These are phyloP conservation scores for Beauveria rudraprayagi DNA, from an alignment of 2,329 filamentous ascomycete genomes.

Conservation along the genomic window DNA sequence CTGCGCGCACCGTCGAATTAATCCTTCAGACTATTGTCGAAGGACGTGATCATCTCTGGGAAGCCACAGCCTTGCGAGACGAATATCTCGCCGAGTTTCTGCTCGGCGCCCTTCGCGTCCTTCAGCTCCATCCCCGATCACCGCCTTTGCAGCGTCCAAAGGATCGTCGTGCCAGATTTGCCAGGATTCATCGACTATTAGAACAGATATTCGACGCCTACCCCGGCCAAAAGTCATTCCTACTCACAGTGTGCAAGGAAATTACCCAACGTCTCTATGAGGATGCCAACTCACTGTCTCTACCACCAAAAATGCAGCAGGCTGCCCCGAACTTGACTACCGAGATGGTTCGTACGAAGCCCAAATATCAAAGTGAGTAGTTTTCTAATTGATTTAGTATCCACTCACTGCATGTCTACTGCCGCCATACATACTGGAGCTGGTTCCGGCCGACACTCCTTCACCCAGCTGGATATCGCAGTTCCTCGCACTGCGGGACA, in stretches of 20 bases:
- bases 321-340: conserved; percentile 28
- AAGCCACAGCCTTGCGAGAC: conserved; percentile 23
- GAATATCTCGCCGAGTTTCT: conserved; percentile 31
- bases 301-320: conserved; percentile 25
- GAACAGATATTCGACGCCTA: conserved; percentile 32
- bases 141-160: conserved; percentile 24
- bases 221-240: conserved; percentile 29
- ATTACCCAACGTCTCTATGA: conserved; percentile 25
- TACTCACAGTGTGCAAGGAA: conserved; percentile 30
- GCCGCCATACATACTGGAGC: conserved; percentile 25
- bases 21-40: conserved; percentile 29
- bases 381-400: conserved; percentile 18
- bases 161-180: conserved; percentile 30
- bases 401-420: conserved; percentile 28
- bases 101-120: conserved; percentile 28
- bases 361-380: no score
- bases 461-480: conserved; percentile 28
- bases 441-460: conserved; percentile 23
- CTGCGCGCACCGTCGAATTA: conserved; percentile 29
- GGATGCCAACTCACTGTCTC: conserved; percentile 25
- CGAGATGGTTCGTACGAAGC: conserved; percentile 26
- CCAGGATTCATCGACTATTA: conserved; percentile 28
- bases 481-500: conserved; percentile 30
- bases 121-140: conserved; percentile 30
- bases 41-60: conserved; percentile 28